These are phyloP conservation scores for Trypanosoma vivax DNA, from an alignment of 208 protist species.

Conservation along the genomic window DNA sequence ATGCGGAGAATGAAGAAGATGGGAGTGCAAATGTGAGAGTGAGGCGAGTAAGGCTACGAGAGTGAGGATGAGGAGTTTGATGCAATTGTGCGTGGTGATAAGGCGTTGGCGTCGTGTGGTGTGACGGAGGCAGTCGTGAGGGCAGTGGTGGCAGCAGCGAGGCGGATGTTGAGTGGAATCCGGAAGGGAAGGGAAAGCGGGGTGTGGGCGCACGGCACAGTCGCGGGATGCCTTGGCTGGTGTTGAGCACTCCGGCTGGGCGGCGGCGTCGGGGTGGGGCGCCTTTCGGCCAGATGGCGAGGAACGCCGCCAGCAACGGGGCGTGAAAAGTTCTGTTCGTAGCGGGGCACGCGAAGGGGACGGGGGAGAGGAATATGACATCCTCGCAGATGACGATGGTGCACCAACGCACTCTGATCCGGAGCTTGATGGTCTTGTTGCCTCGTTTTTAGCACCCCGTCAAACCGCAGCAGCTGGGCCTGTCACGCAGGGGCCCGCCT, in stretches of 20 bases:
- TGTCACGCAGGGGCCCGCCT: not conserved
- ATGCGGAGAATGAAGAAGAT: conserved; percentile 39
- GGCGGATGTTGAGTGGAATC: not conserved
- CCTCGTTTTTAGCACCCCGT: conserved; percentile 22
- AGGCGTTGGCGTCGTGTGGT: conserved; percentile 15
- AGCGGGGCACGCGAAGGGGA: not conserved
- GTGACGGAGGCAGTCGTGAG: conserved; percentile 10
- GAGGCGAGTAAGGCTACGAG: conserved; percentile 75
- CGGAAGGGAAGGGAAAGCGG: not conserved
- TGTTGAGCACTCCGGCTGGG: conserved; percentile 13
- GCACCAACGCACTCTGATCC: conserved; percentile 7
- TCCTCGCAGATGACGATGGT: not conserved
- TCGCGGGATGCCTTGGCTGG: conserved; percentile 25
- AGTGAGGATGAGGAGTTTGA: conserved; percentile 86
- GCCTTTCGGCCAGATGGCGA: conserved; percentile 13
- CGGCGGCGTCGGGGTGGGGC: conserved; percentile 8
- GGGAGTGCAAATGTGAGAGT: conserved; percentile 27
- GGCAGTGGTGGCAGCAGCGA: conserved; percentile 3
- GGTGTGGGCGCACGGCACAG: not conserved
- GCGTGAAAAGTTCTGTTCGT: too few species aligned
- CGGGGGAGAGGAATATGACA: not conserved
- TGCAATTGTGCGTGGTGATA: conserved; percentile 49
- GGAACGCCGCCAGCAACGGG: not conserved
- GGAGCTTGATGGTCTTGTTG: conserved; percentile 28
- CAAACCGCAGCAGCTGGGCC: not conserved